A percentile compares a stretch with the other conserved stretches of the same genome.
Conservation (phyloP, 2,329 filamentous ascomycete species). For the Diaporthe caulivora region DNA sequence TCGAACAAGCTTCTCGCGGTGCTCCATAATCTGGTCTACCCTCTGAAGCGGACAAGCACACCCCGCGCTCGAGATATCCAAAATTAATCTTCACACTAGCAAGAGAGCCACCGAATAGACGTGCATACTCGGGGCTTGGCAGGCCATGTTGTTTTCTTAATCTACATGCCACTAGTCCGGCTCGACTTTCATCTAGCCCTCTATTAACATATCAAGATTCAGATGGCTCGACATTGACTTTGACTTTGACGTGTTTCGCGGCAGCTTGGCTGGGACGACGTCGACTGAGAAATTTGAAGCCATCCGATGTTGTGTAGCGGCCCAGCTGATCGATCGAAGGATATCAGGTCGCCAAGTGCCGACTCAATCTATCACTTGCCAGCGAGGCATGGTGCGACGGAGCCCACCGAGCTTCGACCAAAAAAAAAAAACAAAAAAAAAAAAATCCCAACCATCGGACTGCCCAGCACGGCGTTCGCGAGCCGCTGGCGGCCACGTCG, state of each 20-base stretch:
- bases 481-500: not conserved
- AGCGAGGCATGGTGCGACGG: conserved; percentile 12
- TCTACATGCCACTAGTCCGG: not conserved
- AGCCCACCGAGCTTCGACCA: not conserved
- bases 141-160: conserved; percentile 6
- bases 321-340: conserved; percentile 3
- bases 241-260: not conserved
- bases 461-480: conserved; percentile 18
- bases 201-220: not conserved
- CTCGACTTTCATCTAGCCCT: not conserved
- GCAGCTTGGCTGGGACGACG: not conserved
- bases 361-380: conserved; percentile 8
- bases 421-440: no score
- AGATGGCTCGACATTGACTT: not conserved
- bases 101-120: conserved; percentile 34
- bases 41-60: conserved; percentile 5
- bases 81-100: not conserved
- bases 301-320: not conserved
- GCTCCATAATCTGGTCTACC: not conserved
- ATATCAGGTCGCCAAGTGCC: conserved; percentile 12
- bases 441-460: conserved; percentile 9
- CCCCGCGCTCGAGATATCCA: not conserved
- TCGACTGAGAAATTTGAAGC: not conserved
- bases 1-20: conserved; percentile 21
- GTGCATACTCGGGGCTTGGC: conserved; percentile 22